Base-by-base conservation (phyloP, 495 filamentous ascomycete genomes). In the Pseudoneurospora amorphoporcata region DNA sequence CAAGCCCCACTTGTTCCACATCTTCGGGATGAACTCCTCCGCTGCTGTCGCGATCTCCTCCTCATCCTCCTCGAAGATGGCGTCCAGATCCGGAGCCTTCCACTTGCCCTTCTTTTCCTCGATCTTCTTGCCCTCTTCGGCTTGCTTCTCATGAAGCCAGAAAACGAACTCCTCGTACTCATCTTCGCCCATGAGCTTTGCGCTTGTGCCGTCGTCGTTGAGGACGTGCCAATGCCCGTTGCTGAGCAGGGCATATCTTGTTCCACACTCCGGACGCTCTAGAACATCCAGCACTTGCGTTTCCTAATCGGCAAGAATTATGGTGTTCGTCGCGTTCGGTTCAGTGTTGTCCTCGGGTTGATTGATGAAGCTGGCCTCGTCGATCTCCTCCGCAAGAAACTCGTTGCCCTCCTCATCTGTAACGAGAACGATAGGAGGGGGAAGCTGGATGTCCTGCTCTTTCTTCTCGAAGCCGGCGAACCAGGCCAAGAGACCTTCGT, bases 131-230 rank as follows among this genome's bases (percentile, higher is more conserved):
- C 6, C 10, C 19, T 14, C 45, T 6, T 53, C 9, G 1, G 10
- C 10, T 0, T 0, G 19, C 0, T 53, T 2, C 45, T 53, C 45
- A 4, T 29, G 0, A 0, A 53, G 45, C 45, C 45, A 53, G 45
- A 53, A 23, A 2, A 29, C 0, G 4, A 53, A 53, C 2, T 58
- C 23, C 0, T 58, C 47, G 10, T 58, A 58, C 0, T 14, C 47
- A 0, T 7, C 9, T 2, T 58, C 47, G 0, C 0, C 0, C 47
- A 53, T 53, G 0, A 4, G 4, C 0, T 0, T 29, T 4, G 19
- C 47, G 1, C 0, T 53, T 3, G 0, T 0, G 0, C 4, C 0
- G 47, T 53, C 19, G 0, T 29, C 5, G 47, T 29, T 2, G 0
- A 53, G 19, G 9, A 12, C 1, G 4, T 53, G 4, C 45, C 19